phyloP scores from a whole-genome alignment of 2,329 filamentous ascomycete species.

The Raffaelea deltoideospora region DNA sequence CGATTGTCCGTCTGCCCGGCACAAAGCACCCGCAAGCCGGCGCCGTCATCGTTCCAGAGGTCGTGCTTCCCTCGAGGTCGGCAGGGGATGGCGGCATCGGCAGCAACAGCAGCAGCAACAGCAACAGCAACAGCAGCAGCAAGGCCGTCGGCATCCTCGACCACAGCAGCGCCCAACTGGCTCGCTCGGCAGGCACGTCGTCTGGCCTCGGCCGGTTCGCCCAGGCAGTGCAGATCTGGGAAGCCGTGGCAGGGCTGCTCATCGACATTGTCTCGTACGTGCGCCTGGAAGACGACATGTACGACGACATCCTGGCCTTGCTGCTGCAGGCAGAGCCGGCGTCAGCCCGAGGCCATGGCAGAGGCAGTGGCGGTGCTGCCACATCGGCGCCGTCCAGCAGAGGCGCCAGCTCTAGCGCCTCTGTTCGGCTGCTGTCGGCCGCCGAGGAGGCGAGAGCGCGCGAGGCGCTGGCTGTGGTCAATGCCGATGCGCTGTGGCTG shows the following conservation, averaged over 20 bases:
- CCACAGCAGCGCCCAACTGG: neutral
- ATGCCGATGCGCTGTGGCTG: constrained; percentile 68
- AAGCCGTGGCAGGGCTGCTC: constrained; percentile 43
- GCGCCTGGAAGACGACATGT: constrained; percentile 48
- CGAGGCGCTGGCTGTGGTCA: constrained; percentile 45
- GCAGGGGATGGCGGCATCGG: neutral
- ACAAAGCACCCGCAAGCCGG: neutral
- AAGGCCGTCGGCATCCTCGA: constrained; percentile 4
- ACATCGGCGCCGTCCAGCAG: neutral
- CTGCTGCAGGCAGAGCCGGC: constrained; percentile 34
- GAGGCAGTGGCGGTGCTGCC: constrained; percentile 16
- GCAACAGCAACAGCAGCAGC: too few relatives aligned
- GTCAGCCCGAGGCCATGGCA: too few relatives aligned
- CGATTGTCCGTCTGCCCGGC: constrained; percentile 2
- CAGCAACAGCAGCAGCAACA: neutral
- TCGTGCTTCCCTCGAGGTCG: neutral
- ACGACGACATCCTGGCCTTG: constrained; percentile 55
- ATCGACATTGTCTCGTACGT: constrained; percentile 47
- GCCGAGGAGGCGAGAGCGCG: constrained; percentile 31
- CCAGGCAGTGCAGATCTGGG: constrained; percentile 49
- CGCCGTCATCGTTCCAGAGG: neutral
- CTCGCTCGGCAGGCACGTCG: constrained; percentile 1
- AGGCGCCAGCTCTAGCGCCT: neutral
- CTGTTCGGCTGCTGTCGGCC: constrained; percentile 14
- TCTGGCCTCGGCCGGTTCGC: constrained; percentile 41